Base-by-base conservation (phyloP, 176 grass and related monocot genomes). In the Rhynchospora tenuis region DNA sequence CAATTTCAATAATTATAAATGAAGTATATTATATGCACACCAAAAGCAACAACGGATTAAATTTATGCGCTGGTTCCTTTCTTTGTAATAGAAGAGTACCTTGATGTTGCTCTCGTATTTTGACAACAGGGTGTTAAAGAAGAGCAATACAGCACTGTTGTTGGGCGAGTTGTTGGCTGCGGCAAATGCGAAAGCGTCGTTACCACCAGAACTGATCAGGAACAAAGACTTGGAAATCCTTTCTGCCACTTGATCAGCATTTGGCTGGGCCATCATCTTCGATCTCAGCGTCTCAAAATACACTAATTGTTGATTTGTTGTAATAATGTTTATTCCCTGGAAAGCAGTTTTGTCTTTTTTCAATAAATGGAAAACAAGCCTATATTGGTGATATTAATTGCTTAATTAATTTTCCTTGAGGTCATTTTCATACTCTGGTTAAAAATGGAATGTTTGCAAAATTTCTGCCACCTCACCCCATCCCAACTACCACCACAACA, bases 141-240 rank as follows among this genome's bases (percentile, higher is more conserved):
- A 97, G 52, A 88, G 85, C 64, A 74, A 65, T 2, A 87, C 23
- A 0, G 15, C 45, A 0, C 86, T 90, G 64, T 73, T 83, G 85
- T 87, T 89, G 3, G 64, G 91, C 1, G 78, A 79, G 22, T 56
- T 73, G 59, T 91, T 91, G 51, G 81, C 67, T 0, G 71, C 29
- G 69, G 88, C 80, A 81, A 97, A 93, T 11, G 87, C 86, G 7
- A 93, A 87, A 59, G 74, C 70, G 19, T 93, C 94, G 7, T 93
- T 97, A 2, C 81, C 86, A 2, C 94, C 89, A 0, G 86, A 20
- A 0, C 94, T 93, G 61, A 97, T 78, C 51, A 97, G 69, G 65
- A 93, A 97, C 78, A 97, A 57, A 27, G 91, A 97, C 79, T 91
- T 97, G 0, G 88, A 93, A 14, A 97, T 63, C 26, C 89, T 71